A percentile compares a stretch with the other conserved stretches of the same genome.
phyloP scores from a whole-genome alignment of 148 eudicot species.

The Salicornia ramosissima region DNA sequence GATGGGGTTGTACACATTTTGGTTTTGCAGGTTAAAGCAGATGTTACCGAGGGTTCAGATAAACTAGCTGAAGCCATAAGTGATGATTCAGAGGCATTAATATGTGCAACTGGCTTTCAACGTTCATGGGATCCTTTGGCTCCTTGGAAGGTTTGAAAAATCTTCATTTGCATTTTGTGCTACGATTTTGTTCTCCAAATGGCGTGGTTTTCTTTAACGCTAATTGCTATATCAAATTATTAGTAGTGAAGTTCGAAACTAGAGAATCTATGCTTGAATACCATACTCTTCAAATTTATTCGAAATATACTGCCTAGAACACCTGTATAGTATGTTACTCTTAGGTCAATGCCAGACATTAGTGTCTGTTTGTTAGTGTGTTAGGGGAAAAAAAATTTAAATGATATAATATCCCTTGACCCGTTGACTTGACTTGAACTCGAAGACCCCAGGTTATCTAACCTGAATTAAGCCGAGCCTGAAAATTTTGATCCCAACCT shows the following conservation, averaged over 20 bases:
- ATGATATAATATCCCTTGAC: no score
- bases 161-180: background rate
- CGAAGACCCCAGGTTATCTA: no score
- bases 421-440: no score
- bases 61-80: conserved; percentile 78
- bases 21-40: conserved; percentile 68
- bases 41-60: conserved; percentile 81
- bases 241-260: background rate
- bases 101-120: conserved; percentile 90
- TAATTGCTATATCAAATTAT: background rate
- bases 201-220: background rate
- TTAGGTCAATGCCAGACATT: background rate
- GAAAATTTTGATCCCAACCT: no score
- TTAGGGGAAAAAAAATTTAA: no score
- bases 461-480: no score
- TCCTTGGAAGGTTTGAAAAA: conserved; percentile 81
- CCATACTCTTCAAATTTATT: background rate
- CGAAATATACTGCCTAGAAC: background rate
- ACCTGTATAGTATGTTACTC: background rate
- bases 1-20: background rate
- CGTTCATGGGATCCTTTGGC: conserved; percentile 68
- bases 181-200: background rate
- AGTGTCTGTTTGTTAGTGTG: background rate
- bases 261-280: background rate
- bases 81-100: conserved; percentile 76